Evolutionary conservation across 1,139 yeast genomes (phyloP).

Genomic region (Candida sojae): DNA sequence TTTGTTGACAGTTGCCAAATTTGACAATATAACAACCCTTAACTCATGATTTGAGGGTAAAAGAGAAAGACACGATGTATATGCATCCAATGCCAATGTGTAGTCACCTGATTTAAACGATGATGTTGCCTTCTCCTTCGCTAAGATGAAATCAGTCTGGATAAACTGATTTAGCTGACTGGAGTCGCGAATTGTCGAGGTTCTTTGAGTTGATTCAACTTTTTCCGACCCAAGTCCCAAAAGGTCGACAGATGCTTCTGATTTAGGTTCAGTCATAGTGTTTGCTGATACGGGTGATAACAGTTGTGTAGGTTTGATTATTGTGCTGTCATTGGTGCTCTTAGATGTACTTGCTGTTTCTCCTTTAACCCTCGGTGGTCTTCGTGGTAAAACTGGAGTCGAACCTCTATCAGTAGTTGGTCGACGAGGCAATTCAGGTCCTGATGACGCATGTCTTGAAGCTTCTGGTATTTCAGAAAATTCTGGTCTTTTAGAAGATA

Average conservation of each 20-base stretch:
- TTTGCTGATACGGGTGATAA: not conserved
- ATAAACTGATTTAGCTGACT: constrained; percentile 40
- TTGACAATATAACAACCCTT: constrained; percentile 70
- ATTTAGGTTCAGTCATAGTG: not conserved
- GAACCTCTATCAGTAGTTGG: not conserved
- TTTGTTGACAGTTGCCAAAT: constrained; percentile 68
- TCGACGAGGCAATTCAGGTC: constrained; percentile 2
- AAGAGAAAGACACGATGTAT: constrained; percentile 59
- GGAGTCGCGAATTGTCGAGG: constrained; percentile 13
- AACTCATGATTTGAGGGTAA: constrained; percentile 69
- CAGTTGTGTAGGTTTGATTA: not conserved
- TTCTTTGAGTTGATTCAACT: not conserved
- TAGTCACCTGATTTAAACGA: constrained; percentile 84
- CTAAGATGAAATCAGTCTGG: constrained; percentile 55
- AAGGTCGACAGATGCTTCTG: constrained; percentile 25
- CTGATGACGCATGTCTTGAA: not conserved
- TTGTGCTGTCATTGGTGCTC: not conserved
- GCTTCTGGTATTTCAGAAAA: not conserved
- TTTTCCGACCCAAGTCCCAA: constrained; percentile 17
- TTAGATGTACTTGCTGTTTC: constrained; percentile 2
- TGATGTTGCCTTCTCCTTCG: constrained; percentile 60
- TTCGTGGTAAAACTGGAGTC: constrained; percentile 4
- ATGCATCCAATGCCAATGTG: constrained; percentile 60
- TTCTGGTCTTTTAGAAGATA: not conserved
- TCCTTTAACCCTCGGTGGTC: constrained; percentile 3